These are phyloP conservation scores for Leccinum arenicola DNA, from an alignment of 768 basidiomycete species.

Conservation along the genomic window DNA sequence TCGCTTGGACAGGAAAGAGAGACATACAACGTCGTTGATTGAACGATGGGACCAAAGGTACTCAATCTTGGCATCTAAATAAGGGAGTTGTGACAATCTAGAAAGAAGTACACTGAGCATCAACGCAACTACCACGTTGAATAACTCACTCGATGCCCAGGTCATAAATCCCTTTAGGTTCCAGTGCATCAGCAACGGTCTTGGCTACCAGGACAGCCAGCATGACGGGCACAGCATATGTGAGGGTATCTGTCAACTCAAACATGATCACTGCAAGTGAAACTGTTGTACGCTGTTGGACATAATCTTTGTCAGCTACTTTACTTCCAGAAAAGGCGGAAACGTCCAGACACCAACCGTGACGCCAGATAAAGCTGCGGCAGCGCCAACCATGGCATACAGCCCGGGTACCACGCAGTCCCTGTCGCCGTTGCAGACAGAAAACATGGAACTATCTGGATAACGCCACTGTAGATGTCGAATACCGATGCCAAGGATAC, in stretches of 20 bases:
- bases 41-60: conserved; percentile 81
- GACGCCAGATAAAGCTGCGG: conserved; percentile 91
- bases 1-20: not conserved
- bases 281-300: conserved; percentile 73
- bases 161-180: conserved; percentile 93
- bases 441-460: conserved; percentile 61
- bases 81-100: conserved; percentile 83
- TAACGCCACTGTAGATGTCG: conserved; percentile 70
- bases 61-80: conserved; percentile 87
- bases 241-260: conserved; percentile 89
- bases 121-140: not conserved
- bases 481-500: conserved; percentile 78
- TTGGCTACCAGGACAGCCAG: conserved; percentile 69
- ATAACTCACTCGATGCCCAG: conserved; percentile 75
- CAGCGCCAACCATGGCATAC: conserved; percentile 96
- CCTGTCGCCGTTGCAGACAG: conserved; percentile 56
- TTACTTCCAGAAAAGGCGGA: not conserved
- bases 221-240: conserved; percentile 91
- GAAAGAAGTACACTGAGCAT: not conserved
- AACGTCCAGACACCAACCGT: conserved; percentile 51
- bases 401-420: conserved; percentile 86
- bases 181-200: conserved; percentile 32
- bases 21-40: conserved; percentile 74
- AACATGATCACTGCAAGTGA: conserved; percentile 96
- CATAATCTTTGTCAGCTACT: conserved; percentile 6